A percentile compares a stretch with the other conserved stretches of the same genome.
Evolutionary conservation across 495 filamentous ascomycete species (phyloP).

Genomic region (Articulospora tetracladia): DNA sequence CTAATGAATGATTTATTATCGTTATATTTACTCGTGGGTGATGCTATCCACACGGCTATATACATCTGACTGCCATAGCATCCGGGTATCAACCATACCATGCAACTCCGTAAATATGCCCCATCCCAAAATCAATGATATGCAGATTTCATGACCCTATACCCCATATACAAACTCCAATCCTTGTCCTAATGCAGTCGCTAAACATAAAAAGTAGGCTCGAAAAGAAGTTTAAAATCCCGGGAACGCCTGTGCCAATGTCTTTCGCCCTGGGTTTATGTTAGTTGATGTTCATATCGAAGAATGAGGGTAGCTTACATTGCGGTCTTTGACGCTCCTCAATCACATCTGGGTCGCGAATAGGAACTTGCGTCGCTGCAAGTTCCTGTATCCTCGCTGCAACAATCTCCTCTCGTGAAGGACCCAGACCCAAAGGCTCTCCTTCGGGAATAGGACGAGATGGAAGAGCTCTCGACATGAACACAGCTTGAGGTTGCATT

Average conservation of each 20-base stretch:
- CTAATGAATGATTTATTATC: too few relatives aligned
- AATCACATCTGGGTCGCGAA: constrained; percentile 16
- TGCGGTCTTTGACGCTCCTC: constrained; percentile 4
- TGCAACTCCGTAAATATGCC: background rate
- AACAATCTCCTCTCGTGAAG: constrained; percentile 9
- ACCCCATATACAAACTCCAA: background rate
- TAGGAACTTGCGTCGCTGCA: background rate
- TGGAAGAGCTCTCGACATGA: constrained; percentile 6
- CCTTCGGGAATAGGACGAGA: background rate
- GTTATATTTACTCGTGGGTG: too few relatives aligned
- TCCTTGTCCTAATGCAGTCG: background rate
- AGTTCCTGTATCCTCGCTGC: constrained; percentile 16
- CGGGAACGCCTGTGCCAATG: constrained; percentile 12
- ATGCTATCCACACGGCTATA: too few relatives aligned
- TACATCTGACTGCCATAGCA: too few relatives aligned
- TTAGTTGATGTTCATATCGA: background rate
- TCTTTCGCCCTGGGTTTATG: constrained; percentile 11
- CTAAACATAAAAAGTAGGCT: background rate
- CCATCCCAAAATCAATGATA: background rate
- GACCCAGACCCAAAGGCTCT: background rate
- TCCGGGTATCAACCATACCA: background rate
- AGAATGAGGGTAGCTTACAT: constrained; percentile 6
- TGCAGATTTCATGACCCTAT: background rate
- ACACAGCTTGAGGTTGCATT: constrained; percentile 8
- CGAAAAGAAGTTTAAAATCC: constrained; percentile 5